A percentile compares a stretch with the other conserved stretches of the same genome.
phyloP scores from a whole-genome alignment of 192 early-diverging fungal genomes.

The Phycomyces blakesleeanus region DNA sequence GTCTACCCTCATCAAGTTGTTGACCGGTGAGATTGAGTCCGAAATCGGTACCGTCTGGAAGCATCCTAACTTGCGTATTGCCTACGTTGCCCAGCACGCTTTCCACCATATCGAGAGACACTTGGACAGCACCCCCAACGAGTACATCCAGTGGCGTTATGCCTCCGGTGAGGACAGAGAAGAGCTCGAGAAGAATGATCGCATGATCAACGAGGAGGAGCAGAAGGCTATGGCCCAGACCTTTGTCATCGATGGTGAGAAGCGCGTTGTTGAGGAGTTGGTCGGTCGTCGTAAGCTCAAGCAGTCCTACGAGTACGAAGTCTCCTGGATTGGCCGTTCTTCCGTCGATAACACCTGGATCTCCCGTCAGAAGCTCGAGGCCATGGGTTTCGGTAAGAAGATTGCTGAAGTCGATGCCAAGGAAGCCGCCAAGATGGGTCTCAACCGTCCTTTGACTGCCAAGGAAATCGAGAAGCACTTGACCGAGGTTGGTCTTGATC shows the following conservation, averaged over 20 bases:
- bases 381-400: constrained; percentile 73
- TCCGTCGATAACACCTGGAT: constrained; percentile 71
- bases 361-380: constrained; percentile 65
- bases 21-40: constrained; percentile 74
- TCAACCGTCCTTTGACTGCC: constrained; percentile 66
- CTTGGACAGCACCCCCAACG: constrained; percentile 68
- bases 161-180: constrained; percentile 73
- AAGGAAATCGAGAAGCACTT: constrained; percentile 71
- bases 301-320: constrained; percentile 80
- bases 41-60: constrained; percentile 71
- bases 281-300: constrained; percentile 78
- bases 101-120: constrained; percentile 86
- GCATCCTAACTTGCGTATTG: constrained; percentile 81
- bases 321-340: constrained; percentile 63
- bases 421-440: constrained; percentile 72
- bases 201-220: constrained; percentile 66
- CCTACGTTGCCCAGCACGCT: constrained; percentile 82
- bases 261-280: constrained; percentile 57
- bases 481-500: constrained; percentile 70
- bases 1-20: constrained; percentile 67
- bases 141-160: constrained; percentile 84
- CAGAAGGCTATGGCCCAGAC: constrained; percentile 52
- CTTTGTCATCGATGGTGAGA: constrained; percentile 52
- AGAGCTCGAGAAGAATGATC: constrained; percentile 69
- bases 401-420: constrained; percentile 72